Conservation (phyloP, 768 basidiomycete genomes). For the Suillus alpinus region DNA sequence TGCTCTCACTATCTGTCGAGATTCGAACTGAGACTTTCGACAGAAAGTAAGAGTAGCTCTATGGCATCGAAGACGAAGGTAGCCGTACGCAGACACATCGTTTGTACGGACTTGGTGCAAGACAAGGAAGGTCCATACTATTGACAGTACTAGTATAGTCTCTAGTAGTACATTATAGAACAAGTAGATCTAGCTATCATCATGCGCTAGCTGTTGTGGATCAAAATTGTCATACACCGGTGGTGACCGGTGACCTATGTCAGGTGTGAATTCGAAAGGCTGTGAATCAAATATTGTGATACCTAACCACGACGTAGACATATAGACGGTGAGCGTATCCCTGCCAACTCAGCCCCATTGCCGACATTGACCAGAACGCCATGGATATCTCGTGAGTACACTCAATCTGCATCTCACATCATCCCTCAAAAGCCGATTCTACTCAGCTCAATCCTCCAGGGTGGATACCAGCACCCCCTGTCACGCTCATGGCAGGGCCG, state of each 20-base stretch:
- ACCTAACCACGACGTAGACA: not conserved
- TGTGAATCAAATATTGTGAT: not conserved
- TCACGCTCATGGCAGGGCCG: constrained; percentile 86
- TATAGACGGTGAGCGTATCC: too few relatives aligned
- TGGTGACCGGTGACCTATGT: too few relatives aligned
- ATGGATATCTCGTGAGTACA: not conserved
- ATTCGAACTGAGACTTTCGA: not conserved
- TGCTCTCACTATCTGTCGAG: not conserved
- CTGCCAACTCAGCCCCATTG: not conserved
- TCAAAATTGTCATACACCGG: not conserved
- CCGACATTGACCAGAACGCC: not conserved
- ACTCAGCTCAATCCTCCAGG: constrained; percentile 77
- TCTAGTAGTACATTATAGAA: too few relatives aligned
- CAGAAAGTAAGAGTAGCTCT: not conserved
- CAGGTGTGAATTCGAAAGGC: not conserved
- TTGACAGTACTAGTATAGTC: too few relatives aligned
- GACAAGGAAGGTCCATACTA: too few relatives aligned
- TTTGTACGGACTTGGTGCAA: too few relatives aligned
- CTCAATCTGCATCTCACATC: not conserved
- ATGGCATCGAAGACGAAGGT: not conserved
- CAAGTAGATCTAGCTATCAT: too few relatives aligned
- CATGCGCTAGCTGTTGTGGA: not conserved
- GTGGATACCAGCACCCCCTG: constrained; percentile 95
- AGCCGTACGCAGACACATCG: not conserved
- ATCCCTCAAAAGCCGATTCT: not conserved